These are phyloP conservation scores for Lactarius tabidus DNA, from an alignment of 768 basidiomycete species.

Conservation along the genomic window DNA sequence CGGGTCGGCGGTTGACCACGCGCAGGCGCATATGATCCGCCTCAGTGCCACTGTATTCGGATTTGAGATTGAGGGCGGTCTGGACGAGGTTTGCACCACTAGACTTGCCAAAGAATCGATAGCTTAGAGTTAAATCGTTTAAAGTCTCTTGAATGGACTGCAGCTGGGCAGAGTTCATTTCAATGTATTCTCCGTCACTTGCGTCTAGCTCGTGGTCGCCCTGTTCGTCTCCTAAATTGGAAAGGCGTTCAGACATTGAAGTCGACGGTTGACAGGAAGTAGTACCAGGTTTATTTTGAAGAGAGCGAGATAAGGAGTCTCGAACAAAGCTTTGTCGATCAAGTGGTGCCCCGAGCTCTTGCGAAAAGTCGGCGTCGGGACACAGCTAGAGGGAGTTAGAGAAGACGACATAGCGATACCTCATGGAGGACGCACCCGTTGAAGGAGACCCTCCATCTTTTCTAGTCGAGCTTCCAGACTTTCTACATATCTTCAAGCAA, in stretches of 20 bases:
- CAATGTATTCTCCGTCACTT: constrained; percentile 30
- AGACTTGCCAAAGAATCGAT: constrained; percentile 42
- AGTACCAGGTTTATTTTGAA: constrained; percentile 15
- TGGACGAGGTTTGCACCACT: constrained; percentile 41
- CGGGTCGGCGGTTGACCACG: constrained; percentile 37
- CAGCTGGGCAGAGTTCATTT: constrained; percentile 24
- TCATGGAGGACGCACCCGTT: constrained; percentile 31
- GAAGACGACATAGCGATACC: neutral
- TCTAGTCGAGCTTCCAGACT: constrained; percentile 42
- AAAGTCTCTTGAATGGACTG: constrained; percentile 33
- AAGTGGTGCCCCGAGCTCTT: constrained; percentile 48
- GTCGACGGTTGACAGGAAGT: constrained; percentile 6
- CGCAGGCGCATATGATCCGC: constrained; percentile 6
- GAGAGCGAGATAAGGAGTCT: constrained; percentile 19
- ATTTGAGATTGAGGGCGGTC: constrained; percentile 42
- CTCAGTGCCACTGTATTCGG: constrained; percentile 34
- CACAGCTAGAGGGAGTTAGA: constrained; percentile 43
- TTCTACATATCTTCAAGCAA: constrained; percentile 34
- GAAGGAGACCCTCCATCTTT: constrained; percentile 40
- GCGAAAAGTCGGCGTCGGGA: constrained; percentile 58
- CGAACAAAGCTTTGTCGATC: constrained; percentile 38
- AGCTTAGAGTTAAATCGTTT: constrained; percentile 30
- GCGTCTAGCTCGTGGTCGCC: constrained; percentile 18
- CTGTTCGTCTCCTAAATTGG: neutral
- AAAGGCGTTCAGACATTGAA: neutral